phyloP scores from a whole-genome alignment of 2,329 filamentous ascomycete species.

The Fusarium citri region DNA sequence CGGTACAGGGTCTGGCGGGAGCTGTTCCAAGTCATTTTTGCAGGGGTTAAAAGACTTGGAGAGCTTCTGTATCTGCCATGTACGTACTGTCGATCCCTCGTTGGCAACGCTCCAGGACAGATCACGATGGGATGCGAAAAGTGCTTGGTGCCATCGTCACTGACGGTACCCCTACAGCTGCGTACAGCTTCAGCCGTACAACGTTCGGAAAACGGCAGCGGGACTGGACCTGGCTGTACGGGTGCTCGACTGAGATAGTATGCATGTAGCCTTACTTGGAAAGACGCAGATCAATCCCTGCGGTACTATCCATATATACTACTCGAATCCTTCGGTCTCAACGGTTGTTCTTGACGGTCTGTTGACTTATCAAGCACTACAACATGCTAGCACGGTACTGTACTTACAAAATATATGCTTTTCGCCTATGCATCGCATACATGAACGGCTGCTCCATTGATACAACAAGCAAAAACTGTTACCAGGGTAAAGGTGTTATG shows the following conservation, averaged over 20 bases:
- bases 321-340: background rate
- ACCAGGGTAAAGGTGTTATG: background rate
- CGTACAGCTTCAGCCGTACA: background rate
- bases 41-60: background rate
- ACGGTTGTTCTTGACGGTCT: too few relatives aligned
- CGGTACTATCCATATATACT: background rate
- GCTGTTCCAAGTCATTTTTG: slow-evolving; percentile 1
- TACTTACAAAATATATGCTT: background rate
- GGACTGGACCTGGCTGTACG: slow-evolving; percentile 22
- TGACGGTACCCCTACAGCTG: background rate
- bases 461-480: background rate
- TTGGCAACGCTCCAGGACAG: slow-evolving; percentile 22
- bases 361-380: background rate
- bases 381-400: background rate
- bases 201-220: slow-evolving; percentile 36
- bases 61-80: background rate
- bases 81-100: slow-evolving; percentile 5
- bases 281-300: background rate
- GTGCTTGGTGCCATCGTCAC: slow-evolving; percentile 16
- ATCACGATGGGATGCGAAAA: slow-evolving; percentile 26
- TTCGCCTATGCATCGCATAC: background rate
- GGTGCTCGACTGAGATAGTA: slow-evolving; percentile 10
- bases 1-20: background rate
- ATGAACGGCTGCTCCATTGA: background rate
- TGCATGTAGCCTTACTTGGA: slow-evolving; percentile 23